A percentile compares a stretch with the other conserved stretches of the same genome.
Conservation (phyloP, 2,329 filamentous ascomycete genomes). For the Botrytis cinerea region DNA sequence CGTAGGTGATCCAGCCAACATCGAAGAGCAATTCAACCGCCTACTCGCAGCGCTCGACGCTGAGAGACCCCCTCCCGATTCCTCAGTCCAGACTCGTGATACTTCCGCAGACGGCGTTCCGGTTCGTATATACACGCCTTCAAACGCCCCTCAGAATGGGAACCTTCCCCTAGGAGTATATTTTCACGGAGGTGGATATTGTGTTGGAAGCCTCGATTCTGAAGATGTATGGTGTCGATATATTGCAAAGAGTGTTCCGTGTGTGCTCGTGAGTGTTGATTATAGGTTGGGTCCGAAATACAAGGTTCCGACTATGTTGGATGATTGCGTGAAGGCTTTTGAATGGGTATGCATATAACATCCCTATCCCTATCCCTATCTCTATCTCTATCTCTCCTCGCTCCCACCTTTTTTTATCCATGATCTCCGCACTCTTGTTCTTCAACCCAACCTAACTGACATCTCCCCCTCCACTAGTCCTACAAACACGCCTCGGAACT, state of each 20-base stretch:
- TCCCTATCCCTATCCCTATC: too few relatives aligned
- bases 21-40: slow-evolving; percentile 29
- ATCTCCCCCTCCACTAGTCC: too few relatives aligned
- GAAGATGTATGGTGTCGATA: slow-evolving; percentile 60
- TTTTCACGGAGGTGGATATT: slow-evolving; percentile 61
- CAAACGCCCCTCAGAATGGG: neutral
- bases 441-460: too few relatives aligned
- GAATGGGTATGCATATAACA: slow-evolving; percentile 1
- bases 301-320: slow-evolving; percentile 17
- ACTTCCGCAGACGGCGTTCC: slow-evolving; percentile 28
- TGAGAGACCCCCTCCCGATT: slow-evolving; percentile 30
- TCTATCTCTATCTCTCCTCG: neutral
- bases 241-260: slow-evolving; percentile 51
- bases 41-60: slow-evolving; percentile 24
- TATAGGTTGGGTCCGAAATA: slow-evolving; percentile 47
- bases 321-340: slow-evolving; percentile 4
- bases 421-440: too few relatives aligned
- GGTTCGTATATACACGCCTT: slow-evolving; percentile 36
- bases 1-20: slow-evolving; percentile 27
- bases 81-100: slow-evolving; percentile 27
- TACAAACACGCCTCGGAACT: slow-evolving; percentile 27
- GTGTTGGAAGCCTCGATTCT: slow-evolving; percentile 62
- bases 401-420: neutral
- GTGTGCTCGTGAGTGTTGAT: slow-evolving; percentile 57
- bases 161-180: slow-evolving; percentile 52